Evolutionary conservation across 345 rosid species (phyloP).

Genomic region (Eucalyptus erythrocorys): DNA sequence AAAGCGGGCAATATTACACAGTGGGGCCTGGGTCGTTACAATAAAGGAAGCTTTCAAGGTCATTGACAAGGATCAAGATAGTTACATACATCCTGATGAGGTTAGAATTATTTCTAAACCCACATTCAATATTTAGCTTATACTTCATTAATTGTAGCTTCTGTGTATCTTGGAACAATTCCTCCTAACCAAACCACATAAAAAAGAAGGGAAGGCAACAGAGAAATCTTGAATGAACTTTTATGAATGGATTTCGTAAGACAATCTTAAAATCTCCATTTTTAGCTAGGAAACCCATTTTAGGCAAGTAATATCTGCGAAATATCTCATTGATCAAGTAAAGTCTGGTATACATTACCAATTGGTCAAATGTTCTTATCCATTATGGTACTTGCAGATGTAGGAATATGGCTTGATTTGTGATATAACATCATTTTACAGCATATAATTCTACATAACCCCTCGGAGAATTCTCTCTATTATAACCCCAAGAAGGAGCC

Average conservation of each 20-base stretch:
- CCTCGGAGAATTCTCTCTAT: neutral
- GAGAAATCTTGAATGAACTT: neutral
- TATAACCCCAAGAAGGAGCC: neutral
- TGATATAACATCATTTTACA: neutral
- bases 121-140: neutral
- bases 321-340: neutral
- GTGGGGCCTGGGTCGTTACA: too few species aligned
- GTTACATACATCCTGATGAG: slow-evolving; percentile 51
- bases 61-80: slow-evolving; percentile 62
- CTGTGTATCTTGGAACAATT: neutral
- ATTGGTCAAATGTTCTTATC: neutral
- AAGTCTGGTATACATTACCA: neutral
- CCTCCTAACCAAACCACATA: neutral
- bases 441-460: neutral
- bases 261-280: neutral
- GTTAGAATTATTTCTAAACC: slow-evolving; percentile 1
- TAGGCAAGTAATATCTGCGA: neutral
- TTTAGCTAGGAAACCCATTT: neutral
- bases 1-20: too few species aligned
- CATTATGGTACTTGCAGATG: neutral
- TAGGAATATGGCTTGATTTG: neutral
- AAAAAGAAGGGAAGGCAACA: neutral
- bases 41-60: slow-evolving; percentile 55
- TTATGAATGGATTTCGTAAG: too few species aligned
- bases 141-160: neutral